Evolutionary conservation across 2,329 filamentous ascomycete genomes (phyloP).

Genomic region (Aspergillus fructus): DNA sequence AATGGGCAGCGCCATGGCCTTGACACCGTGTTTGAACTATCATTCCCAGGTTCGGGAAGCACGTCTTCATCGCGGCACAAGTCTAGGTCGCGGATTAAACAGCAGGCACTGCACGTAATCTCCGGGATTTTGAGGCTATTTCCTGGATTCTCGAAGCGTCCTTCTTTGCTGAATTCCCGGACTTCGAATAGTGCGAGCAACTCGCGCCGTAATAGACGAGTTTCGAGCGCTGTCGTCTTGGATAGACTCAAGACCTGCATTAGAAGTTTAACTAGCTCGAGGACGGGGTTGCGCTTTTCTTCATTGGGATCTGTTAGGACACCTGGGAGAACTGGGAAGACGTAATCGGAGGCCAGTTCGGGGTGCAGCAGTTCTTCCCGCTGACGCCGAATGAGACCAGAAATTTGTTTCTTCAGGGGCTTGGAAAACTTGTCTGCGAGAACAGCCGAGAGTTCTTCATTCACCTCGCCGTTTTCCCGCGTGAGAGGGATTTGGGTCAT

Average conservation of each 20-base stretch:
- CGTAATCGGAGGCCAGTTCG: slow-evolving; percentile 82
- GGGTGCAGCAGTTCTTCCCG: slow-evolving; percentile 86
- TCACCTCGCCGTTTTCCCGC: slow-evolving; percentile 57
- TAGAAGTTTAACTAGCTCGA: slow-evolving; percentile 88
- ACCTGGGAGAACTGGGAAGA: slow-evolving; percentile 72
- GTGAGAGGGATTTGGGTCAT: slow-evolving; percentile 60
- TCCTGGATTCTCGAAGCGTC: slow-evolving; percentile 83
- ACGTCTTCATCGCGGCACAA: slow-evolving; percentile 87
- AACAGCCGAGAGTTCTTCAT: slow-evolving; percentile 62
- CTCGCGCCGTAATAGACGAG: slow-evolving; percentile 83
- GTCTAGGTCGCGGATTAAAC: slow-evolving; percentile 82
- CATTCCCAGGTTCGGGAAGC: slow-evolving; percentile 53
- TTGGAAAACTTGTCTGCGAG: slow-evolving; percentile 83
- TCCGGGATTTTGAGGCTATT: slow-evolving; percentile 71
- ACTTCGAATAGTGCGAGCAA: slow-evolving; percentile 88
- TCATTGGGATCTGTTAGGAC: slow-evolving; percentile 46
- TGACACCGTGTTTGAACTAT: slow-evolving; percentile 30
- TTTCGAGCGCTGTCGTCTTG: slow-evolving; percentile 85
- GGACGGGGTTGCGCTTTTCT: slow-evolving; percentile 70
- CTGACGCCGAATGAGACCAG: slow-evolving; percentile 76
- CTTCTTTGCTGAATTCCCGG: slow-evolving; percentile 86
- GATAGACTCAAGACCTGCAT: slow-evolving; percentile 92
- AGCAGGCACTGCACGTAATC: slow-evolving; percentile 86
- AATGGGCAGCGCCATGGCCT: slow-evolving; percentile 72
- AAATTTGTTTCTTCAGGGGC: slow-evolving; percentile 85